Base-by-base conservation (phyloP, 345 rosid genomes). In the Eucalyptus curtisii region DNA sequence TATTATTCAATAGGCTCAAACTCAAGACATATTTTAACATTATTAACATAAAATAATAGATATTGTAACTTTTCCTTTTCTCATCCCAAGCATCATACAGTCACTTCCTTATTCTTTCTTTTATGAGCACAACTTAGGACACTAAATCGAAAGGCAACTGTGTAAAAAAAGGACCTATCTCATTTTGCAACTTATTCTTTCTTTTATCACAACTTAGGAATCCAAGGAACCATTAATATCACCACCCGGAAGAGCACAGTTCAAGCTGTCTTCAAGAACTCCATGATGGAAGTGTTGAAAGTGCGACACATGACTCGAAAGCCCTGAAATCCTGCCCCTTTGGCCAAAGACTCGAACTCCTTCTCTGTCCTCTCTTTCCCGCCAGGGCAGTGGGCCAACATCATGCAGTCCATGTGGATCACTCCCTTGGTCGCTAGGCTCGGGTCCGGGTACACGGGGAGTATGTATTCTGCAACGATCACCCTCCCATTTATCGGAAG, bases 331-430 rank as follows among this genome's bases (percentile, higher is more conserved):
- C 99, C 99, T 25, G 98, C 93, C 86, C 87, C 95, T 89, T 92
- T 92, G 3, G 98, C 99, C 80, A 97, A 91, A 31, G 95, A 94
- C 92, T 93, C 95, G 47, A 97, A 97, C 80, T 97, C 99, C 92
- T 93, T 93, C 88, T 91, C 90, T 3, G 99, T 97, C 88, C 99
- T 94, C 91, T 97, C 99, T 93, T 97, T 96, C 49, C 98, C 99
- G 17, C 99, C 99, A 0, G 97, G 98, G 91, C 94, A 95, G 86
- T 95, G 98, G 55, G 98, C 98, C 97, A 97, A 90, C 99, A 97
- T 97, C 90, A 96, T 93, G 88, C 93, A 90, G 68, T 97, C 99
- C 2, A 94, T 90, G 89, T 97, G 99, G 89, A 96, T 85, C 22
- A 93, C 95, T 86, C 86, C 89, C 93, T 95, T 97, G 24, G 97